Evolutionary conservation across 2,329 filamentous ascomycete genomes (phyloP).

Genomic region (Zasmidium cellare): DNA sequence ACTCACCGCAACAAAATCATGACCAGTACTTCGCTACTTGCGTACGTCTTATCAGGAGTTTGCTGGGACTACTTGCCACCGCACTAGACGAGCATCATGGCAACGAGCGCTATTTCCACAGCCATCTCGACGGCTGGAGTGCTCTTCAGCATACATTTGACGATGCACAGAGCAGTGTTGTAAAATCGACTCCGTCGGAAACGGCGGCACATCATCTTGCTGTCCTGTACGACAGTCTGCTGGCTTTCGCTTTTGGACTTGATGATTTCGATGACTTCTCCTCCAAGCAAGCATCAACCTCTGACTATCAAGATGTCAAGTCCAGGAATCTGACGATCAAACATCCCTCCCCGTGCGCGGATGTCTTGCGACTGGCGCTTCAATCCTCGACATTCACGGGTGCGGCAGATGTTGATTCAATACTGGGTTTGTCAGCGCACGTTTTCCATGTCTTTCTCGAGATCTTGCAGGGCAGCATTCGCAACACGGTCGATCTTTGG

Average conservation of each 20-base stretch:
- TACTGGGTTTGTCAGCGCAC: neutral
- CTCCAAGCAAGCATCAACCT: neutral
- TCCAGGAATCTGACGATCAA: neutral
- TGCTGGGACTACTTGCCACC: constrained; percentile 62
- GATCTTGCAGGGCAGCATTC: neutral
- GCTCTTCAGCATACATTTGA: constrained; percentile 71
- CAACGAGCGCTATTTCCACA: constrained; percentile 84
- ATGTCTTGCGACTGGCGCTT: constrained; percentile 6
- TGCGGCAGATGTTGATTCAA: neutral
- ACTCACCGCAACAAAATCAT: constrained; percentile 9
- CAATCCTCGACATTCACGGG: neutral
- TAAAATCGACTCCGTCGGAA: neutral
- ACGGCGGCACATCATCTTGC: constrained; percentile 5
- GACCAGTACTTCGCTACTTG: constrained; percentile 1
- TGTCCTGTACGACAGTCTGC: constrained; percentile 11
- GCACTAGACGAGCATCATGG: constrained; percentile 77
- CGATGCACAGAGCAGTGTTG: constrained; percentile 38
- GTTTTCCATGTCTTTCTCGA: neutral
- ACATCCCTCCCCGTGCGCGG: constrained; percentile 6
- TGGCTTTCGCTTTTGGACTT: constrained; percentile 16
- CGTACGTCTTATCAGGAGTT: constrained; percentile 7
- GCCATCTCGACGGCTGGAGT: constrained; percentile 74
- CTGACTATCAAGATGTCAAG: neutral
- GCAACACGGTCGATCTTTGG: constrained; percentile 28
- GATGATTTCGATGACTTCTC: neutral